Conservation (phyloP, 2,329 filamentous ascomycete species). For the Colletotrichum sp. region DNA sequence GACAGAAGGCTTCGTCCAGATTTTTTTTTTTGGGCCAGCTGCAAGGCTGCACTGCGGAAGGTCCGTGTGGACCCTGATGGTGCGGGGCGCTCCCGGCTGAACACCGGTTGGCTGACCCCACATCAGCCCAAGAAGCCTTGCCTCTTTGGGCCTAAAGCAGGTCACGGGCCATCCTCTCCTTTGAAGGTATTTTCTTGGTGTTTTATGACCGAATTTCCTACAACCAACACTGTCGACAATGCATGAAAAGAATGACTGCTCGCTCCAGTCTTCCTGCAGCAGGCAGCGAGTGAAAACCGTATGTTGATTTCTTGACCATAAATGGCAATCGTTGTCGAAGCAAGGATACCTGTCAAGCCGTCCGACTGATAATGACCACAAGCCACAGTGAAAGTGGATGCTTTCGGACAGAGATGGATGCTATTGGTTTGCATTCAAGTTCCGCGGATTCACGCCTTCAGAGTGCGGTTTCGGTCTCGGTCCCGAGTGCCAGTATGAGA, state of each 20-base stretch:
- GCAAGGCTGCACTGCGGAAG: conserved; percentile 15
- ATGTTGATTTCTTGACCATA: too few species aligned
- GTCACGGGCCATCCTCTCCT: neutral
- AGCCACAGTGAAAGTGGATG: neutral
- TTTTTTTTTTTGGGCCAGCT: conserved; percentile 14
- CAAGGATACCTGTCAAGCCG: too few species aligned
- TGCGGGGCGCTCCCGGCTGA: conserved; percentile 1
- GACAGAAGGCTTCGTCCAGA: conserved; percentile 6
- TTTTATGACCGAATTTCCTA: neutral
- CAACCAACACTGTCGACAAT: neutral
- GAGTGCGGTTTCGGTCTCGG: neutral
- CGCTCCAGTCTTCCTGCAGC: too few species aligned
- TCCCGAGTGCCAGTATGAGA: rapidly evolving
- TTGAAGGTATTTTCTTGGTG: neutral
- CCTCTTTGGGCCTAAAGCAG: neutral
- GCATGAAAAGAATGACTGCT: too few species aligned
- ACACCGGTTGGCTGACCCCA: neutral
- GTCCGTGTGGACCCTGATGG: neutral
- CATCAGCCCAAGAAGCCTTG: neutral
- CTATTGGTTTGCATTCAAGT: neutral
- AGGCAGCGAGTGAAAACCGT: too few species aligned
- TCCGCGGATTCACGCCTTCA: neutral
- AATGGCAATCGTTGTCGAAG: too few species aligned
- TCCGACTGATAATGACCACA: too few species aligned
- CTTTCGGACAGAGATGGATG: neutral